Conservation (phyloP, 164 flowering plant species). For the Liquidambar formosana region DNA sequence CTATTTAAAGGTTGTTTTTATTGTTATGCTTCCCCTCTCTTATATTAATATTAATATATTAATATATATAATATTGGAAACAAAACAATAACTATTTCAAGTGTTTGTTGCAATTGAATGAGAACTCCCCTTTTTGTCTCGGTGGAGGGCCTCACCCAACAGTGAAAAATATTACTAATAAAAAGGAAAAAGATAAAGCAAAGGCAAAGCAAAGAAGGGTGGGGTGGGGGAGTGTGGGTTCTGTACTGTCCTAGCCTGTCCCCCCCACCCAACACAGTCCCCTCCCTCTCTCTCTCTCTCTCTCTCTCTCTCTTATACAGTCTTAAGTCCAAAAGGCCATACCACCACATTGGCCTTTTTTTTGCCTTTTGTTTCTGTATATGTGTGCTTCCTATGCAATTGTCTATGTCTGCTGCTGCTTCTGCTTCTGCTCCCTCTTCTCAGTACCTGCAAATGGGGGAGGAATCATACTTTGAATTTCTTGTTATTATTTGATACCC, state of each 20-base stretch:
- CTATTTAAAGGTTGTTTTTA: too few species aligned
- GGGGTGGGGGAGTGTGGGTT: conserved; percentile 40
- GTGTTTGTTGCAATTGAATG: conserved; percentile 7
- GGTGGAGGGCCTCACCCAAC: conserved; percentile 11
- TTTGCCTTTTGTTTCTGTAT: conserved; percentile 45
- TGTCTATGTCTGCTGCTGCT: conserved; percentile 56
- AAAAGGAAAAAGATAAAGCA: conserved; percentile 20
- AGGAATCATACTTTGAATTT: conserved; percentile 64
- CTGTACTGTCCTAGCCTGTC: conserved; percentile 52
- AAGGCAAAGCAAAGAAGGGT: conserved; percentile 11
- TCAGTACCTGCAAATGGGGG: conserved; percentile 61
- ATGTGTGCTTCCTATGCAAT: conserved; percentile 36
- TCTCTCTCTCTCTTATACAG: conserved; percentile 27
- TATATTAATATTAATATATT: too few species aligned
- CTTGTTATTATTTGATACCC: conserved; percentile 61
- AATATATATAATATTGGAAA: too few species aligned
- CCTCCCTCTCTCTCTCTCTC: conserved; percentile 25
- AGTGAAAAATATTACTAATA: conserved; percentile 10
- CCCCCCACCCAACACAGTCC: conserved; percentile 44
- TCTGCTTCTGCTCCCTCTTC: conserved; percentile 52
- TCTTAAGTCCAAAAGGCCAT: conserved; percentile 36
- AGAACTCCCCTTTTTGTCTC: conserved; percentile 22
- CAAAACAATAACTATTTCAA: too few species aligned
- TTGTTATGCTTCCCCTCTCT: too few species aligned
- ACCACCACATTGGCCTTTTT: conserved; percentile 46